Base-by-base conservation (phyloP, 2,329 filamentous ascomycete species). In the Epichloe bromicola region DNA sequence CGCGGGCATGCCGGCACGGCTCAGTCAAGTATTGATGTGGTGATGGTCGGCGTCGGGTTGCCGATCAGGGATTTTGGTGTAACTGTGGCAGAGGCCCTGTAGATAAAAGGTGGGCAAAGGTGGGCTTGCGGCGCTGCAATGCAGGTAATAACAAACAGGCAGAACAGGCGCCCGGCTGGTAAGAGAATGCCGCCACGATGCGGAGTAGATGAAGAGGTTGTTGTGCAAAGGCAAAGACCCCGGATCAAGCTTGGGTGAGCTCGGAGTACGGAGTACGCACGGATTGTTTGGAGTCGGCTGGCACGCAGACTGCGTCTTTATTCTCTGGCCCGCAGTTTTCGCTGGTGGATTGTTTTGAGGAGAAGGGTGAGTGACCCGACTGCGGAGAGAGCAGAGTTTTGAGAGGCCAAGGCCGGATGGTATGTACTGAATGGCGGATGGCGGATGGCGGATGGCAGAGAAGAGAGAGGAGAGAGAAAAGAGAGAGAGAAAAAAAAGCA, bases 301-400 rank as follows among this genome's bases (percentile, higher is more conserved):
- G 36, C 20, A 7, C 47, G 39, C 47, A 4, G 39, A 19, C 20
- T n/a, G 48, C 30, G 39, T 34, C 19, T 40, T 23, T 49, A 20
- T 23, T 34, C n/a, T 40, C 37, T 20, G 37, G 41, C 23, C 19
- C 15, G n/a, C 19, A 36, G 36, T 20, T 26, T 26, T 26, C 34
- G 37, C 30, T 41, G 45, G n/a, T 34, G 23, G 40, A 40, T 38
- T 34, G 38, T 30, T 42, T 20, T 39, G 5, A 8, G 33, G 23
- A 48, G 11, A 17, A 17, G 38, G 42, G 14, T 15, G 38, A 34
- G 11, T n/a, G 36, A 34, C 40, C 39, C 38, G n/a, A 15, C 40
- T 36, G 50, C 33, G 48, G 33, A 40, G 43, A 39, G 20, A 15
- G 48, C 48, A 51, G 49, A 53, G 48, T 53, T 53, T 53, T 50